Base-by-base conservation (phyloP, 2,329 filamentous ascomycete species). In the Talaromyces amestolkiae region DNA sequence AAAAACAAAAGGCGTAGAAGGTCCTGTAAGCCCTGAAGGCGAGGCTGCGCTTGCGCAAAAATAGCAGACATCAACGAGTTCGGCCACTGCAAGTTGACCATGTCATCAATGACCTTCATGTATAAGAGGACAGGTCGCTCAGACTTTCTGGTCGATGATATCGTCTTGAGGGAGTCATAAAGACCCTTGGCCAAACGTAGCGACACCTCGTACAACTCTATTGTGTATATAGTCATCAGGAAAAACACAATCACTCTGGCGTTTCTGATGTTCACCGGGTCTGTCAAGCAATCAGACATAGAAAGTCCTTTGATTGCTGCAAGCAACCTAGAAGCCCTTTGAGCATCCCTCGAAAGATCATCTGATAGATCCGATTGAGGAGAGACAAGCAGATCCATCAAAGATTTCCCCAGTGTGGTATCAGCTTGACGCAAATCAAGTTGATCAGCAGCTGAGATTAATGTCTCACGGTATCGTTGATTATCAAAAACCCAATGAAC, bases 131-230 rank as follows among this genome's bases (percentile, higher is more conserved):
- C 49, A 35, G 24, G 17, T 31, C 15, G n/a, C 22, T 59, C 22
- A 10, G 33, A 22, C 13, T 22, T 4, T 15, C 24, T 54, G 17
- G 7, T n/a, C 10, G 22, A 22, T 43, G 31, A 24, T 27, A 24
- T 58, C 19, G 63, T 65, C 22, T 65, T 65, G 24, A 72, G 51
- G 6, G 63, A 47, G 1, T 63, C 43, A 15, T 61, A 70, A 9
- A 72, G 60, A 1, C 33, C 61, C 3, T 56, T 53, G 27, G 66
- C 68, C 45, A 72, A 67, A 0, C 15, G 27, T n/a, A 65, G 53
- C 9, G 73, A 72, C 19, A 63, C 47, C 10, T 72, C 61, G n/a
- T 62, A 66, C 9, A 75, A 58, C 11, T 64, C 41, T 19, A 66
- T 66, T 10, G 64, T 64, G 35, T 68, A 69, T 53, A 64, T 49